Base-by-base conservation (phyloP, 495 filamentous ascomycete species). In the Pseudoneurospora amorphoporcata region DNA sequence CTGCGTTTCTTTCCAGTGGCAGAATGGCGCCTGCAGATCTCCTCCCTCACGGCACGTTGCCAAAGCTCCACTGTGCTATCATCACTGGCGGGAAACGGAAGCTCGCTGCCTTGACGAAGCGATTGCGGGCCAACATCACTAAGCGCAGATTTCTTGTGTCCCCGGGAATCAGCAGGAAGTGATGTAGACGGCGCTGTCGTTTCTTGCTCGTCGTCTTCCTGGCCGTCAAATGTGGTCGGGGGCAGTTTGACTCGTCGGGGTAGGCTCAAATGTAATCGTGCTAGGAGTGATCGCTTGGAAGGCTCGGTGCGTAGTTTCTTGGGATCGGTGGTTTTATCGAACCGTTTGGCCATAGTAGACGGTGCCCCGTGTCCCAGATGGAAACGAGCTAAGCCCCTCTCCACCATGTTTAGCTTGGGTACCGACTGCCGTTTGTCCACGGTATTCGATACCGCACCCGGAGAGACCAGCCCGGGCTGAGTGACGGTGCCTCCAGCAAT, bases 311-410 rank as follows among this genome's bases (percentile, higher is more conserved):
- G 47, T 19, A 71, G 72, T 68, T 70, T 29, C 37, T 71, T 71
- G 12, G 70, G 74, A 29, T 73, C 72, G 14, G 77, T 73, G 32
- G 76, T 74, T 68, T 81, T 76, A 40, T 82, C 76, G 70, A 82
- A 82, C 42, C 77, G 80, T 69, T 79, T 80, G 58, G 70, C 72
- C 16, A 81, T 72, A 37, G 76, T 76, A 10, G 71, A 70, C 32
- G 75, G 73, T 16, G 73, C 76, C 39, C 81, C 77, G 16, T 77
- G 74, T 9, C 78, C 80, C 14, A 73, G 71, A 19, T 79, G 76
- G 43, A 75, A 76, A 16, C 76, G 76, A 16, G 76, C 75, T 39
- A 83, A 82, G 37, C 80, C 74, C 73, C 79, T 80, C 68, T 80
- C 75, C 35, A 81, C 69, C 7, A 74, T 78, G 17, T 75, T 77